A percentile compares a stretch with the other conserved stretches of the same genome.
Evolutionary conservation across 2,329 filamentous ascomycete genomes (phyloP).

Genomic region (Lizonia empirigonia): DNA sequence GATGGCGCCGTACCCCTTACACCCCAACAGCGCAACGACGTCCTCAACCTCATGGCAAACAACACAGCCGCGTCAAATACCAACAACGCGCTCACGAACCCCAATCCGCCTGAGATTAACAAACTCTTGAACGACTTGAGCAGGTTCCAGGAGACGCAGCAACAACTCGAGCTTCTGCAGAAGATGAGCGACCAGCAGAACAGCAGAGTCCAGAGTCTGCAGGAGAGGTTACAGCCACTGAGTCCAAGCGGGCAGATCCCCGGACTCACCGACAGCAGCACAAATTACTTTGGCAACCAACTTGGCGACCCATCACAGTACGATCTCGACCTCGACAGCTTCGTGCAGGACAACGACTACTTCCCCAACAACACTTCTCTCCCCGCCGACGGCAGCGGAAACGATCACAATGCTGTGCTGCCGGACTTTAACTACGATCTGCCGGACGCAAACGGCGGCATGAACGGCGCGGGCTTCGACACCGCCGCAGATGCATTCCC

Average conservation of each 20-base stretch:
- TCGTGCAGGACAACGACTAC: conserved; percentile 62
- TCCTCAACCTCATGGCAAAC: conserved; percentile 56
- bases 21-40: conserved; percentile 53
- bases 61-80: conserved; percentile 49
- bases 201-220: conserved; percentile 75
- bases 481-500: conserved; percentile 11
- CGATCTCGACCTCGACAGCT: conserved; percentile 62
- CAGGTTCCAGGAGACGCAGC: conserved; percentile 70
- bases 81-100: conserved; percentile 64
- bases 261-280: conserved; percentile 57
- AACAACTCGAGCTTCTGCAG: conserved; percentile 78
- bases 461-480: conserved; percentile 3
- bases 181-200: conserved; percentile 81
- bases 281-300: conserved; percentile 42
- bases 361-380: conserved; percentile 46
- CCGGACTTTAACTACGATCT: conserved; percentile 39
- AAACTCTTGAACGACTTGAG: conserved; percentile 65
- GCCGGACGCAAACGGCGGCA: conserved; percentile 13
- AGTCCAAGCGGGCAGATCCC: conserved; percentile 81
- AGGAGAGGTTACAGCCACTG: conserved; percentile 75
- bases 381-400: background rate
- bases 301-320: conserved; percentile 48
- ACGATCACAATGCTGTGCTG: conserved; percentile 14
- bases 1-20: conserved; percentile 55
- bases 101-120: conserved; percentile 60